Percentiles rank a stretch among this genome's conserved stretches.
These are phyloP conservation scores for Boletus subparvulus DNA, from an alignment of 768 basidiomycete genomes.

Conservation along the genomic window DNA sequence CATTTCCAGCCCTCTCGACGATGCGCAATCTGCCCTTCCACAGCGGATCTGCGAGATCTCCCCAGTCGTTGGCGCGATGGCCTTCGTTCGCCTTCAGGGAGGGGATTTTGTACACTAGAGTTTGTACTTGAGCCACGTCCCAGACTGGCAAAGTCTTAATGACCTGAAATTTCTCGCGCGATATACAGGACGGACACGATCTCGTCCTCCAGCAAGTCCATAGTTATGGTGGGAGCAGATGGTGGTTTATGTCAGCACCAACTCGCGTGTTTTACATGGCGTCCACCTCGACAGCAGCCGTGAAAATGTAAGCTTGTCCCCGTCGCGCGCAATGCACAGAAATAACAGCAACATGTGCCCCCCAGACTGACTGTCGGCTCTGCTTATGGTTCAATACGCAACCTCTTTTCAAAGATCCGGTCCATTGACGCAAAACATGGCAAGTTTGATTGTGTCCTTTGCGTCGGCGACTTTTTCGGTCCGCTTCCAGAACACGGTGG, in stretches of 20 bases:
- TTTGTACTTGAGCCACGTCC: slow-evolving; percentile 19
- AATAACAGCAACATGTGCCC: background rate
- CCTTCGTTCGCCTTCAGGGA: slow-evolving; percentile 84
- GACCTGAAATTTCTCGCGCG: slow-evolving; percentile 88
- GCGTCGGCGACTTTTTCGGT: slow-evolving; percentile 85
- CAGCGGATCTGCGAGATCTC: slow-evolving; percentile 74
- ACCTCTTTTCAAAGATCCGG: slow-evolving; percentile 79
- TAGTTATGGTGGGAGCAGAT: slow-evolving; percentile 21
- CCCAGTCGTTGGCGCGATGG: slow-evolving; percentile 91
- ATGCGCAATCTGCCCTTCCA: slow-evolving; percentile 94
- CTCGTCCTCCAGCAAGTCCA: slow-evolving; percentile 68
- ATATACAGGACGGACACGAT: slow-evolving; percentile 90
- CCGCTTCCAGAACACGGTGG: slow-evolving; percentile 37
- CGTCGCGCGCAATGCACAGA: background rate
- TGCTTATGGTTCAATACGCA: slow-evolving; percentile 66
- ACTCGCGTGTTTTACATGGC: slow-evolving; percentile 16
- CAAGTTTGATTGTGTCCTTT: slow-evolving; percentile 83
- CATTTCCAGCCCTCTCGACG: slow-evolving; percentile 69
- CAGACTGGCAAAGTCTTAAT: slow-evolving; percentile 22
- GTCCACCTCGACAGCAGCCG: slow-evolving; percentile 18
- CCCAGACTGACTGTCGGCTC: slow-evolving; percentile 77
- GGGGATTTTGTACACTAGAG: slow-evolving; percentile 86
- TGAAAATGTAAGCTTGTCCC: slow-evolving; percentile 33
- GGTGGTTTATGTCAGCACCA: slow-evolving; percentile 27
- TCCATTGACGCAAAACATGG: slow-evolving; percentile 89